Evolutionary conservation across 1,284 basidiomycete genomes (phyloP), one percentile per base, ranked within the genome.

Genomic region (Fomes fomentarius): DNA sequence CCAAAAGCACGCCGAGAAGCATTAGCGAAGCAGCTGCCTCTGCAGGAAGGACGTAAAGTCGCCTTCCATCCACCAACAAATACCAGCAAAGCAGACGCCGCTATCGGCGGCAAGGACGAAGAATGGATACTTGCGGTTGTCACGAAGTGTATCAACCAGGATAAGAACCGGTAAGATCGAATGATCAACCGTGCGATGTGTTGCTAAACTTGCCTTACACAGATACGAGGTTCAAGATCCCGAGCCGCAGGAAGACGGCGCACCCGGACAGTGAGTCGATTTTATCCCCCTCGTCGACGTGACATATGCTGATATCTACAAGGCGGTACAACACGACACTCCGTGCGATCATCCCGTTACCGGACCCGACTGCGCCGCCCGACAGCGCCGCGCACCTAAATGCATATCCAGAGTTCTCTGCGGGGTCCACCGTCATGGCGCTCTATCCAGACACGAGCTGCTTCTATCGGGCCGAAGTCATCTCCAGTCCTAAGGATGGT

Each of bases 361-460:
- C 90, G 7, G 89, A 93, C 66, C 83, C 84, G 10, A 76, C 72
- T 41, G 85, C 85, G 1, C 73, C 75, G 11, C 69, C 75, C 34
- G 81, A 78, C 35, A 84, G 72, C 63, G 77, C 86, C 0, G 76
- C 85, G 17, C 88, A 91, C 70, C 73, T 83, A 37, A 82, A 76
- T 61, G 77, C 83, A 12, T 91, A 91, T 69, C 87, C 81, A 46
- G 84, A 86, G 59, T 92, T 90, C 66, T 70, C 79, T n/a, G 71
- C 79, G 0, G 84, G 89, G 2, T 83, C 86, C 11, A 87, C 79
- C 0, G 91, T 93, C 6, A 82, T 93, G 80, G 90, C 88, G 1
- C 73, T 93, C 12, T 93, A 92, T 69, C 91, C 90, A 0, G 91
- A 93, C 65, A 93, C 90, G 0, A 92, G 89, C 61, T 91, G 89